Conservation (phyloP, 371 early-diverging fungal species). For the Apophysomyces trapeziformis region DNA sequence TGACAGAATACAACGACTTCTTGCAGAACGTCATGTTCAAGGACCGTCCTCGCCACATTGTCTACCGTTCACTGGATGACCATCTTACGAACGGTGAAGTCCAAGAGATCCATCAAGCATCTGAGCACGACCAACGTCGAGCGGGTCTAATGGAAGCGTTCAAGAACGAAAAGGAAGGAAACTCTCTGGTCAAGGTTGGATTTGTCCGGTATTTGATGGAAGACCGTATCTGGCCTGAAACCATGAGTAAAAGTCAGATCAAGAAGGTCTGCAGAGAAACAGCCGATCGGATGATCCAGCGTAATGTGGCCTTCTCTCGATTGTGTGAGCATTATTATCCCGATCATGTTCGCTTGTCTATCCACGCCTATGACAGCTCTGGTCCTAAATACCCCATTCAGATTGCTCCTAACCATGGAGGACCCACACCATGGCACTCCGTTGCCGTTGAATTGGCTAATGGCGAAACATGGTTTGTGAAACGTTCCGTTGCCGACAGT, state of each 20-base stretch:
- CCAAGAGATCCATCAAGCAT: conserved; percentile 11
- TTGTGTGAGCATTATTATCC: conserved; percentile 14
- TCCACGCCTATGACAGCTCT: conserved; percentile 14
- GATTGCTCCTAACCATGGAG: conserved; percentile 8
- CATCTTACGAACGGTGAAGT: conserved; percentile 5
- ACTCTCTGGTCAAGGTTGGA: conserved; percentile 8
- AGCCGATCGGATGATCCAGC: conserved; percentile 11
- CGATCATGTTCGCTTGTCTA: conserved; percentile 10
- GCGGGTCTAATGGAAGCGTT: conserved; percentile 12
- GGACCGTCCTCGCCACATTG: conserved; percentile 2
- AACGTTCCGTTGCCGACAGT: conserved; percentile 7
- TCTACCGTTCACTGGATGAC: conserved; percentile 10
- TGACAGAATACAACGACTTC: conserved; percentile 14
- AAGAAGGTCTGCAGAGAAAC: conserved; percentile 12
- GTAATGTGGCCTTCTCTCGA: conserved; percentile 13
- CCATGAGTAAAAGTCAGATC: conserved; percentile 10
- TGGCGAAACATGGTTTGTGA: conserved; percentile 9
- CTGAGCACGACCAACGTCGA: conserved; percentile 9
- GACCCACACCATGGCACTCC: conserved; percentile 15
- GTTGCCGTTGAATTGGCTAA: conserved; percentile 5
- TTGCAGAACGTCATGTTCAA: conserved; percentile 9
- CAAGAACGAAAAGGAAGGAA: conserved; percentile 3
- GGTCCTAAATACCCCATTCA: conserved; percentile 13
- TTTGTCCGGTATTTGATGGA: conserved; percentile 14
- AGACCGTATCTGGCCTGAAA: conserved; percentile 10